Conservation (phyloP, 2,329 filamentous ascomycete species). For the Diplodia corticola region DNA sequence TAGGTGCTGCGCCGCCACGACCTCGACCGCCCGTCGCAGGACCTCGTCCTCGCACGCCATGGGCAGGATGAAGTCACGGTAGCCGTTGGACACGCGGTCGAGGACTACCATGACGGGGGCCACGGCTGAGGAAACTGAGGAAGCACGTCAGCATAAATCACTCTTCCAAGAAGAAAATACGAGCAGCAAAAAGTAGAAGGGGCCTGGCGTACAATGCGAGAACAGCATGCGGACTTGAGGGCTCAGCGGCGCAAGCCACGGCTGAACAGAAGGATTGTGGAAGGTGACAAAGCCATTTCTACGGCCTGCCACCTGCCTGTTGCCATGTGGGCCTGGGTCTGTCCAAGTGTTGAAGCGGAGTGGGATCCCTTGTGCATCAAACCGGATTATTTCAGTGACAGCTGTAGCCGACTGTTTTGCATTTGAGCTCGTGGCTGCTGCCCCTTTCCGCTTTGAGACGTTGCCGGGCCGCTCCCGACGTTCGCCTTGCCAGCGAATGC, state of each 20-base stretch:
- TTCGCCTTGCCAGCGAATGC: background rate
- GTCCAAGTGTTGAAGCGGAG: background rate
- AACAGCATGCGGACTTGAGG: constrained; percentile 40
- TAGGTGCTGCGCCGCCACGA: constrained; percentile 45
- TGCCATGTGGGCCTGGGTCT: background rate
- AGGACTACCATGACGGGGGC: constrained; percentile 46
- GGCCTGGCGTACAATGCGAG: constrained; percentile 35
- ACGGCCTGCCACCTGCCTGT: background rate
- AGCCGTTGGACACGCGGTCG: constrained; percentile 41
- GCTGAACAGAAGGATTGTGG: constrained; percentile 21
- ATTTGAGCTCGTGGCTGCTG: background rate
- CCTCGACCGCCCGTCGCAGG: constrained; percentile 41
- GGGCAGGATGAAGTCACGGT: constrained; percentile 43
- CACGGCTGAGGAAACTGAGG: constrained; percentile 38
- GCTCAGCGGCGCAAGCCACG: constrained; percentile 31
- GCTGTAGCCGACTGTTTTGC: background rate
- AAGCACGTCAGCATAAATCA: background rate
- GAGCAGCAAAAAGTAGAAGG: background rate
- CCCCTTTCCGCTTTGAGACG: background rate
- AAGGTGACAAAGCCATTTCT: background rate
- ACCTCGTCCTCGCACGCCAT: constrained; percentile 42
- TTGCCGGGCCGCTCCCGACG: background rate
- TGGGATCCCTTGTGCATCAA: background rate
- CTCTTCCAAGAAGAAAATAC: no score
- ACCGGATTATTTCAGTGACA: background rate